Base-by-base conservation (phyloP, 2,329 filamentous ascomycete genomes). In the Stachybotrys chlorohalonatus region DNA sequence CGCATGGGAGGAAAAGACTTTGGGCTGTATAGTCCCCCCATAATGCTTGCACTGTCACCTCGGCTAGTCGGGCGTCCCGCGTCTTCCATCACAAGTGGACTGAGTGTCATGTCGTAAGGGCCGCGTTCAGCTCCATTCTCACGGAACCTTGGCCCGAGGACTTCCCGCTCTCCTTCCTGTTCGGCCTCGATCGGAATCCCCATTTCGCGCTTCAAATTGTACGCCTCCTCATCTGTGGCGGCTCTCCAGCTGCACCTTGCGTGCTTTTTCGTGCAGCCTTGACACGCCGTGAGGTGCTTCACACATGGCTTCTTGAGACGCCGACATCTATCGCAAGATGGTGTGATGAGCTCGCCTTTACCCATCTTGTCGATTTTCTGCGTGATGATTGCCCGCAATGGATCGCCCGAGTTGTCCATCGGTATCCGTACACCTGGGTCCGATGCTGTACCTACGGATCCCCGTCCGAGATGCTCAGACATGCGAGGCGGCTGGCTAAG, bases 261-360 rank as follows among this genome's bases (percentile, higher is more conserved):
- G 66, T 95, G 90, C 67, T 95, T 95, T 68, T 89, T 92, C 0
- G 90, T 95, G 68, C 90, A 95, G 24, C 89, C 90, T 68, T 87
- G 83, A 65, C 91, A 95, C 8, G 90, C 89, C 0, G 90, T 95
- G 46, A 94, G 75, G 58, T 95, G 89, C 70, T 95, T 95, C 51
- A 92, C 75, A 58, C 90, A 95, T 55, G 90, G 83, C 73, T 91
- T 89, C 59, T 88, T 85, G 15, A 95, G 75, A 32, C 90, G 80
- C 49, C 90, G 80, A 66, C 90, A 95, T 45, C 90, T 79, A 66
- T 95, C 91, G 65, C 90, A 95, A 0, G 90, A 89, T 9, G 90
- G 91, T n/a, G 83, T 71, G 51, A 95, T 88, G 6, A 82, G 75
- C 54, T 90, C 87, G 4, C 89, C 89, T 51, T 88, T 85, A 51